These are phyloP conservation scores for Glycine tomentella DNA, from an alignment of 306 rosid genomes.

Conservation along the genomic window DNA sequence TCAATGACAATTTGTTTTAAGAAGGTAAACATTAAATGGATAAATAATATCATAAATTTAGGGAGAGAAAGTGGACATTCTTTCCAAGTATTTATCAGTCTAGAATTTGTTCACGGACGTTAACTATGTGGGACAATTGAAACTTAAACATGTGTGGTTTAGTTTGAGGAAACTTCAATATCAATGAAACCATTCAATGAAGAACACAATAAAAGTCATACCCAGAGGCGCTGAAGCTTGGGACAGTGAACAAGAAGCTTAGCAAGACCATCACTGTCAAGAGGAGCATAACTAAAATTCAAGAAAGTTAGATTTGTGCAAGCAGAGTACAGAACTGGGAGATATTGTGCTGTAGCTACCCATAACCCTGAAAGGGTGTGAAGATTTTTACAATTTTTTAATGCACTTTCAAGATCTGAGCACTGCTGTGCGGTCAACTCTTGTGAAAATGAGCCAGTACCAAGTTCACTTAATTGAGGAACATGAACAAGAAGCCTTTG, in stretches of 20 bases:
- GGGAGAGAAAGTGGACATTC: background rate
- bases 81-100: background rate
- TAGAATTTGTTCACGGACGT: too few species aligned
- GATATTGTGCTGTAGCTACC: conserved; percentile 60
- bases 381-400: conserved; percentile 67
- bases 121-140: too few species aligned
- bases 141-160: background rate
- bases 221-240: conserved; percentile 77
- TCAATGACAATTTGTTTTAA: conserved; percentile 4
- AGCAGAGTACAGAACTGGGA: conserved; percentile 73
- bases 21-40: conserved; percentile 2
- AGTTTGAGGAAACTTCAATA: conserved; percentile 23
- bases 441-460: conserved; percentile 72
- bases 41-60: conserved; percentile 1
- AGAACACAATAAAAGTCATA: conserved; percentile 45
- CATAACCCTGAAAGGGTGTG: conserved; percentile 82
- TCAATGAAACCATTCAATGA: conserved; percentile 32
- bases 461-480: conserved; percentile 74
- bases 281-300: conserved; percentile 75
- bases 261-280: conserved; percentile 65
- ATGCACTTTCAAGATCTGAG: conserved; percentile 68
- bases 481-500: conserved; percentile 63
- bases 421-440: conserved; percentile 65
- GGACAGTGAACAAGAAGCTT: conserved; percentile 75
- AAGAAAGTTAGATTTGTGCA: conserved; percentile 72